phyloP scores from a whole-genome alignment of 768 basidiomycete genomes.

The Lactifluus piperatus region DNA sequence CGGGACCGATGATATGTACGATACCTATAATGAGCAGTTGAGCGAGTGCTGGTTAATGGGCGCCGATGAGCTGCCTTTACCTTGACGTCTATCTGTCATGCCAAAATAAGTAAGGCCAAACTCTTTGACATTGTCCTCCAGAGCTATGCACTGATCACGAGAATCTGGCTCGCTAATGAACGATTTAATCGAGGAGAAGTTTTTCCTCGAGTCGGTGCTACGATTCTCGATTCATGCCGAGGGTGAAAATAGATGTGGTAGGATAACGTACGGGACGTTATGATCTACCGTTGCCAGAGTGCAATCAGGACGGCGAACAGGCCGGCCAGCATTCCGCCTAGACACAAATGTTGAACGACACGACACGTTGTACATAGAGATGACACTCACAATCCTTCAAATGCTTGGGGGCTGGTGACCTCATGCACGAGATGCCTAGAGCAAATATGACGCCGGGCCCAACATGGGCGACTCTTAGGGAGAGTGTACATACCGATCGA shows the following conservation, averaged over 20 bases:
- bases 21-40: conserved; percentile 29
- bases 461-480: neutral
- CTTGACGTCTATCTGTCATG: conserved; percentile 57
- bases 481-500: conserved; percentile 32
- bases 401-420: conserved; percentile 57
- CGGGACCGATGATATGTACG: conserved; percentile 57
- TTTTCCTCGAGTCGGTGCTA: conserved; percentile 43
- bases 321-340: conserved; percentile 41
- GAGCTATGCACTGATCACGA: conserved; percentile 45
- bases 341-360: neutral
- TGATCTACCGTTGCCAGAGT: conserved; percentile 57
- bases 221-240: neutral
- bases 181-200: conserved; percentile 37
- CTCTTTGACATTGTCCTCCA: conserved; percentile 58
- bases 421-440: conserved; percentile 51
- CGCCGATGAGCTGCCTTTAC: conserved; percentile 25
- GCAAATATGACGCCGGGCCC: conserved; percentile 8
- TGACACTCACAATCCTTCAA: conserved; percentile 41
- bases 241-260: neutral
- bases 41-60: neutral
- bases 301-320: conserved; percentile 55
- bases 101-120: conserved; percentile 62
- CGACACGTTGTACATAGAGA: neutral
- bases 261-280: conserved; percentile 37
- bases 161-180: conserved; percentile 54